Conservation (phyloP, 2,329 filamentous ascomycete species). For the Aureobasidium subglaciale region DNA sequence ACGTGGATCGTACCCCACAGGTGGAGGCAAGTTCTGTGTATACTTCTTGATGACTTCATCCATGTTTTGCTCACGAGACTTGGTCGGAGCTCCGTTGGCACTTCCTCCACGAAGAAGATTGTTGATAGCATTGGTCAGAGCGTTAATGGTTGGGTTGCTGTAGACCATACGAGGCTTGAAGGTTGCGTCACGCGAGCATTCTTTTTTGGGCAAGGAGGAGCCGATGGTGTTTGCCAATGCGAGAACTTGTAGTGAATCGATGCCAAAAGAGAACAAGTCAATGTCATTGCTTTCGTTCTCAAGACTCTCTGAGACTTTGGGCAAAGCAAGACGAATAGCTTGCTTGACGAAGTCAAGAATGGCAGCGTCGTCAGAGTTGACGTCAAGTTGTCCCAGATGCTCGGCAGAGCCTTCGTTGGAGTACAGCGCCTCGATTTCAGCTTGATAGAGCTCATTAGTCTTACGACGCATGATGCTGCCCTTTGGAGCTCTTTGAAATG, state of each 20-base stretch:
- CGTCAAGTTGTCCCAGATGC: conserved; percentile 16
- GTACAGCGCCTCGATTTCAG: conserved; percentile 45
- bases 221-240: conserved; percentile 21
- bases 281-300: conserved; percentile 19
- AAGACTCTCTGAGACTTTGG: conserved; percentile 14
- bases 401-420: conserved; percentile 19
- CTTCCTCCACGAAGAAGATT: conserved; percentile 8
- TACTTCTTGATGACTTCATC: conserved; percentile 27
- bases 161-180: conserved; percentile 28
- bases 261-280: conserved; percentile 29
- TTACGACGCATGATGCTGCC: conserved; percentile 38
- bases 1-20: neutral
- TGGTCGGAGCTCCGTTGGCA: conserved; percentile 15
- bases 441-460: conserved; percentile 35
- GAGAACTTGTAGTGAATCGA: conserved; percentile 30
- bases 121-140: conserved; percentile 20
- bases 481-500: conserved; percentile 42
- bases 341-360: conserved; percentile 18
- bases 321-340: conserved; percentile 16
- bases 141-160: conserved; percentile 26
- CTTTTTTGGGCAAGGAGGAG: conserved; percentile 19
- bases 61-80: conserved; percentile 22
- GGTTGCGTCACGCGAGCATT: conserved; percentile 16
- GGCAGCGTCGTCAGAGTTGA: conserved; percentile 5
- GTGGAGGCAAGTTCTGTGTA: conserved; percentile 20